Base-by-base conservation (phyloP, 352 stramenopile genomes). In the Globisporangium heterothallicum region DNA sequence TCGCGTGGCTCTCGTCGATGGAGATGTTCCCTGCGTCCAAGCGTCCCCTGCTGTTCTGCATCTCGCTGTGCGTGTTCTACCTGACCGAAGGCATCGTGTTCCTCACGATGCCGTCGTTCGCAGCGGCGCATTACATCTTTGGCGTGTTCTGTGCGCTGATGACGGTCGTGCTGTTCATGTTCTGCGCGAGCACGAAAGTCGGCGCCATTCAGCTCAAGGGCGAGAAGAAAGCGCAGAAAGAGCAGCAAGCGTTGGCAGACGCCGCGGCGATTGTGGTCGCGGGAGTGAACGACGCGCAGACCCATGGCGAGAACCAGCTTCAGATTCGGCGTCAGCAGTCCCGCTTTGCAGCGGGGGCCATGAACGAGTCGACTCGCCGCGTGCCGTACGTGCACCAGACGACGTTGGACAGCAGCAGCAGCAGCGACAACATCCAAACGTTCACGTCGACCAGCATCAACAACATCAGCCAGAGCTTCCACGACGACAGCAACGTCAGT, bases 131-230 rank as follows among this genome's bases (percentile, higher is more conserved):
- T 43, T 87, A 92, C 55, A 53, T 88, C 32, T 68, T 86, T 42
- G 70, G 56, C 6, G 62, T 36, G 3, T 54, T 68, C 26, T 86
- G 78, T 21, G 57, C 56, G 7, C 35, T 40, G 10, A 58, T 88
- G 35, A 94, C 78, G 0, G 46, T 68, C 22, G 61, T 88, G 44
- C 71, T 94, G 19, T 92, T 94, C 56, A 43, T 84, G 38, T 72
- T 82, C 34, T 90, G 79, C 42, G 84, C 84, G 25, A 92, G 81
- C 34, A 92, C 83, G 5, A 92, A 91, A 47, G 53, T 78, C 10
- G 83, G 83, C 10, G 81, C 84, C 0, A 92, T 94, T 54, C 79
- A 91, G 65, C 83, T 89, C 43, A 94, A 94, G 71, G 72, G 63
- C 21, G 84, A 94, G 63, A 94, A 94, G 64, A 77, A 79, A 53